Percentiles rank a stretch among this genome's conserved stretches.
phyloP scores from a whole-genome alignment of 208 protist genomes.

The Acanthamoeba triangularis region DNA sequence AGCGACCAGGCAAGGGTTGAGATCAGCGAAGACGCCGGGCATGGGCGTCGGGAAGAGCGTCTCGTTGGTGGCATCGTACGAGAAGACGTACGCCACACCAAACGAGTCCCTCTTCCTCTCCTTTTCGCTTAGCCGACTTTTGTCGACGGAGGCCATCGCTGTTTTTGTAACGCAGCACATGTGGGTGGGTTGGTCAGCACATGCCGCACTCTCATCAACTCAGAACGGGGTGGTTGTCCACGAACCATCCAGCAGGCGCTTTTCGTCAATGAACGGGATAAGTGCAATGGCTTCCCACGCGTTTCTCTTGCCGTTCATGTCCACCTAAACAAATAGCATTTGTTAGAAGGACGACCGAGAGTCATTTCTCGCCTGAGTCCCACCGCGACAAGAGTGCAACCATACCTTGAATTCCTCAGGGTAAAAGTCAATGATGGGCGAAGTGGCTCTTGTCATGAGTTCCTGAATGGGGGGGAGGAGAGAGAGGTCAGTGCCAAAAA shows the following conservation, averaged over 20 bases:
- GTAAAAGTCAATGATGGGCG: constrained; percentile 97
- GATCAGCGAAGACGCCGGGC: constrained; percentile 40
- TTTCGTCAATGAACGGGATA: constrained; percentile 84
- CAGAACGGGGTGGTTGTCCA: not conserved
- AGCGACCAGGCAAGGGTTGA: not conserved
- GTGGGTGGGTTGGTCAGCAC: not conserved
- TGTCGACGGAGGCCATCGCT: constrained; percentile 52
- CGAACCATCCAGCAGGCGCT: constrained; percentile 65
- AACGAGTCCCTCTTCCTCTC: constrained; percentile 35
- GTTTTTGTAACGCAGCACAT: not conserved
- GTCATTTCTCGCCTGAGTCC: too few relatives aligned
- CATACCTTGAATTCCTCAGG: constrained; percentile 97
- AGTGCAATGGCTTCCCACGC: constrained; percentile 81
- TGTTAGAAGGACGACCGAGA: too few relatives aligned
- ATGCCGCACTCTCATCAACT: not conserved
- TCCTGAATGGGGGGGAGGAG: too few relatives aligned
- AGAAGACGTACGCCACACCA: constrained; percentile 34
- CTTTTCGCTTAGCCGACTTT: constrained; percentile 17
- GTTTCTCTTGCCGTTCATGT: constrained; percentile 82
- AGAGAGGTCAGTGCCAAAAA: too few relatives aligned
- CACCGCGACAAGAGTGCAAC: constrained; percentile 83
- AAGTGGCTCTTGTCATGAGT: constrained; percentile 93
- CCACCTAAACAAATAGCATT: constrained; percentile 17
- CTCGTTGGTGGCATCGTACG: not conserved
- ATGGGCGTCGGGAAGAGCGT: constrained; percentile 18